A percentile compares a stretch with the other conserved stretches of the same genome.
These are phyloP conservation scores for Colletotrichum lindemuthianum DNA, from an alignment of 2,329 filamentous ascomycete species.

Conservation along the genomic window DNA sequence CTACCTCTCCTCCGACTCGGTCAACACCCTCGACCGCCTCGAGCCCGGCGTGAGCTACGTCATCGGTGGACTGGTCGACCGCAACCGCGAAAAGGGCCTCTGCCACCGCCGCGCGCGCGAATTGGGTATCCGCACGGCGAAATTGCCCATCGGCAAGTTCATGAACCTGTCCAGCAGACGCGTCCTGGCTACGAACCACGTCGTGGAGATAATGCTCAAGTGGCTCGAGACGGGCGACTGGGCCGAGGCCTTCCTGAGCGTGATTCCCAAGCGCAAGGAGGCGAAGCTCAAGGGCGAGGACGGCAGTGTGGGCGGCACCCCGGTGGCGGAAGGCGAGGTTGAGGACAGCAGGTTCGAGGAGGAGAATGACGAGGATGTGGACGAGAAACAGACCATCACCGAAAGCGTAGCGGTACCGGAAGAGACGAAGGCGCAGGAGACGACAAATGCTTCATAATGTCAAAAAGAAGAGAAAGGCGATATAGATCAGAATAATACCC, in stretches of 20 bases:
- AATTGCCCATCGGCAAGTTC: constrained; percentile 93
- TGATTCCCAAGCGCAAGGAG: constrained; percentile 92
- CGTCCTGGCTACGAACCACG: constrained; percentile 93
- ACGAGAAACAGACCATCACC: constrained; percentile 40
- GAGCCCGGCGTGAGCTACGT: constrained; percentile 93
- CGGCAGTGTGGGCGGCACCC: constrained; percentile 39
- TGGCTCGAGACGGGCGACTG: constrained; percentile 94
- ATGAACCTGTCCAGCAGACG: constrained; percentile 89
- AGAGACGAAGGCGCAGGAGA: constrained; percentile 5
- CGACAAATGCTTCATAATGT: constrained; percentile 7
- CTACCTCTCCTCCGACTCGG: constrained; percentile 93
- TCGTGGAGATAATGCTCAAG: constrained; percentile 93
- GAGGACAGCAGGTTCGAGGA: constrained; percentile 41
- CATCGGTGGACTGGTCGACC: constrained; percentile 93
- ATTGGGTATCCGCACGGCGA: constrained; percentile 84
- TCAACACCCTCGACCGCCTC: constrained; percentile 81
- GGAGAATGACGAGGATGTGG: constrained; percentile 43
- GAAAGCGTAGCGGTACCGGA: constrained; percentile 12
- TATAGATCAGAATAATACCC: constrained; percentile 26
- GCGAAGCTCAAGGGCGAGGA: constrained; percentile 66
- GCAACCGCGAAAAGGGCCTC: constrained; percentile 94
- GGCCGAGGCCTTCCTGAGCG: constrained; percentile 86
- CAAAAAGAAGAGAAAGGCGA: neutral
- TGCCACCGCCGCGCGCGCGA: constrained; percentile 85
- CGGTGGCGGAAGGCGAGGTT: constrained; percentile 38